A percentile compares a stretch with the other conserved stretches of the same genome.
These are phyloP conservation scores for Melampsora larici-populina DNA, from an alignment of 1,284 basidiomycete genomes.

Conservation along the genomic window DNA sequence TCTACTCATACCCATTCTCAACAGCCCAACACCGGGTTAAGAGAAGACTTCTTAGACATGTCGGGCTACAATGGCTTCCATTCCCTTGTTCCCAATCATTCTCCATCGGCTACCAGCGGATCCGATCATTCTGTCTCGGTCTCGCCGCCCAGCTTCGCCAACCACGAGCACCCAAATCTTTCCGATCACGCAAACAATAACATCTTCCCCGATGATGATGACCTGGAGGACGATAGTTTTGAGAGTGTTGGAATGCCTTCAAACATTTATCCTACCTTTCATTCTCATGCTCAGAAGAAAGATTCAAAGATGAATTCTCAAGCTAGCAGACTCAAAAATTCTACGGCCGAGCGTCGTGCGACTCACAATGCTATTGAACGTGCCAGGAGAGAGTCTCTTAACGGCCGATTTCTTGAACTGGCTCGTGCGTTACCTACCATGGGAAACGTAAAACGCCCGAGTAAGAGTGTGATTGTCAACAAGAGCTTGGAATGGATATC, in stretches of 20 bases:
- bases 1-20: neutral
- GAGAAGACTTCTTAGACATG: neutral
- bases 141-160: neutral
- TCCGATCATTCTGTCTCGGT: neutral
- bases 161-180: neutral
- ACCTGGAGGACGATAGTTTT: slow-evolving; percentile 32
- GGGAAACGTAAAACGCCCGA: slow-evolving; percentile 80
- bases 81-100: neutral
- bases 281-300: neutral
- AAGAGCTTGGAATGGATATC: slow-evolving; percentile 56
- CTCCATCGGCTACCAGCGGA: neutral
- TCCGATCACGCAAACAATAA: slow-evolving; percentile 8
- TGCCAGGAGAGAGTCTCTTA: slow-evolving; percentile 82
- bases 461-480: slow-evolving; percentile 91
- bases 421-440: slow-evolving; percentile 83
- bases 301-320: neutral
- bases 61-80: neutral
- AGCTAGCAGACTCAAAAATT: slow-evolving; percentile 28
- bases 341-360: slow-evolving; percentile 81
- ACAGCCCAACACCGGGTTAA: neutral
- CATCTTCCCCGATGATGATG: slow-evolving; percentile 27
- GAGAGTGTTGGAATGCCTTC: slow-evolving; percentile 6
- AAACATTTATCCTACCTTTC: neutral
- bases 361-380: slow-evolving; percentile 94
- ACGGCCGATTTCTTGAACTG: slow-evolving; percentile 82